Percentiles rank a stretch among this genome's conserved stretches.
These are phyloP conservation scores for Calocybe cyanea DNA, from an alignment of 768 basidiomycete genomes.

Conservation along the genomic window DNA sequence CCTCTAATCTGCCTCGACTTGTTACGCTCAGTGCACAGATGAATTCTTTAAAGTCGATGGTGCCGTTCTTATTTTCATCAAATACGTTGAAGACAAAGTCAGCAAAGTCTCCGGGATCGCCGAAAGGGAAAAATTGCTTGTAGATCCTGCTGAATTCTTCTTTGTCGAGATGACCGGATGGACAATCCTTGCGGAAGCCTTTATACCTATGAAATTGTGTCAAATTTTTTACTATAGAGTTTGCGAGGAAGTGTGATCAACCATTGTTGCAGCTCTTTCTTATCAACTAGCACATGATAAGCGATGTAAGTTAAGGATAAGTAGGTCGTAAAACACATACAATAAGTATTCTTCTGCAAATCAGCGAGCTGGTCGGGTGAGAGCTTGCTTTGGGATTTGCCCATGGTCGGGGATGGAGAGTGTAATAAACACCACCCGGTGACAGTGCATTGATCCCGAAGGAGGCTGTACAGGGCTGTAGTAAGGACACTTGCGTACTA, in stretches of 20 bases:
- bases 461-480: slow-evolving; percentile 18
- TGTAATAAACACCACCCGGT: slow-evolving; percentile 1
- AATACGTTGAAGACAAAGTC: slow-evolving; percentile 99
- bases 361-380: slow-evolving; percentile 91
- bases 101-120: slow-evolving; percentile 94
- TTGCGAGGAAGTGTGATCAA: too few relatives aligned
- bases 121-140: slow-evolving; percentile 99
- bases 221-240: too few relatives aligned
- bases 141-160: slow-evolving; percentile 95
- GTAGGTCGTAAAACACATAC: slow-evolving; percentile 41
- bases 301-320: slow-evolving; percentile 10
- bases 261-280: slow-evolving; percentile 97
- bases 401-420: slow-evolving; percentile 59
- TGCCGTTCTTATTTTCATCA: slow-evolving; percentile 91
- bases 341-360: slow-evolving; percentile 97
- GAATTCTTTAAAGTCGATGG: slow-evolving; percentile 99
- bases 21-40: slow-evolving; percentile 97
- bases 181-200: slow-evolving; percentile 98
- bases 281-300: slow-evolving; percentile 65
- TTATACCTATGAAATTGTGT: slow-evolving; percentile 77
- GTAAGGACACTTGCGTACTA: slow-evolving; percentile 2
- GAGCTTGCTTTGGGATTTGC: slow-evolving; percentile 95
- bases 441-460: slow-evolving; percentile 8
- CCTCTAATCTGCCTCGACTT: slow-evolving; percentile 87
- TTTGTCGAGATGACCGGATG: slow-evolving; percentile 94